phyloP scores from a whole-genome alignment of 441 rosid genomes.

The Jatropha multifida region DNA sequence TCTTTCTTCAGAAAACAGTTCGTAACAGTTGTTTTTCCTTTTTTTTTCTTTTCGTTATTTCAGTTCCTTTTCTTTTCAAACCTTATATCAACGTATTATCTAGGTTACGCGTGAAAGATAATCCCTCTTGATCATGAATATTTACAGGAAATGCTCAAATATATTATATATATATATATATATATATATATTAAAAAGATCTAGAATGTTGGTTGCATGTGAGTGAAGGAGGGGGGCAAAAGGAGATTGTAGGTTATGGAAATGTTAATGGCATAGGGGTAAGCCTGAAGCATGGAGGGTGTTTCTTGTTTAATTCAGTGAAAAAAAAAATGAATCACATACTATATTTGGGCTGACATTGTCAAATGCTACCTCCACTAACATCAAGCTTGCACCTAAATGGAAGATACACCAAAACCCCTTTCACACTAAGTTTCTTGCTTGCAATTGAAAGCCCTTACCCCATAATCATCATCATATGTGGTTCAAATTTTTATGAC shows the following conservation, averaged over 20 bases:
- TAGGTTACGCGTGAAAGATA: no score
- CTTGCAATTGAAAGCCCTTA: conserved; percentile 29
- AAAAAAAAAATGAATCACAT: conserved; percentile 15
- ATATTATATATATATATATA: background rate
- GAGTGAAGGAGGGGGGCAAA: background rate
- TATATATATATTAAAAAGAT: background rate
- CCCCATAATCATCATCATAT: conserved; percentile 19
- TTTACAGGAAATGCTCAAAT: no score
- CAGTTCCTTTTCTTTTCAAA: background rate
- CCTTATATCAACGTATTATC: no score
- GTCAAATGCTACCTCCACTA: conserved; percentile 34
- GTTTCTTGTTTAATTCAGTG: background rate
- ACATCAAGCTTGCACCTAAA: conserved; percentile 29
- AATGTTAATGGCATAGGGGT: background rate
- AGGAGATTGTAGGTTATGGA: background rate
- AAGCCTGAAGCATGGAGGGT: background rate
- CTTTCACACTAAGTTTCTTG: conserved; percentile 20
- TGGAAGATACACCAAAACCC: conserved; percentile 11
- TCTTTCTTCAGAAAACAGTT: background rate
- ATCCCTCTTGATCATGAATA: no score
- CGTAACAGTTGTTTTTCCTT: no score
- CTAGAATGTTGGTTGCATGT: background rate
- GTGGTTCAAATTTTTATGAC: conserved; percentile 8
- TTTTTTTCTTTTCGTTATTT: background rate
- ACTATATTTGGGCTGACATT: conserved; percentile 34